Evolutionary conservation across 345 rosid species (phyloP).

Genomic region (Salix suchowensis): DNA sequence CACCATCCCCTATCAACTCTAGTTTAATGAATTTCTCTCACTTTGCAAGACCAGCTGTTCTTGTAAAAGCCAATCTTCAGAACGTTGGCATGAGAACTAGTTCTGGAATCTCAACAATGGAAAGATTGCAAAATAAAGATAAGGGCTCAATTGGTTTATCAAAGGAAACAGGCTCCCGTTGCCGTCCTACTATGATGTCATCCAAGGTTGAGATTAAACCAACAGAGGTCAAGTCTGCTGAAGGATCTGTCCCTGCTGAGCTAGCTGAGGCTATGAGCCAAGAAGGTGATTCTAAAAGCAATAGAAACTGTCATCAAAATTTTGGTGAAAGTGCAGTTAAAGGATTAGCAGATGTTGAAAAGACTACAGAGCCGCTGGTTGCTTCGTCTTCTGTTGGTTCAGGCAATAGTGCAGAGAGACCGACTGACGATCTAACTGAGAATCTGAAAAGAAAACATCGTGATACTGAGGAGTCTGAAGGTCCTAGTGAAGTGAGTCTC

Average conservation of each 20-base stretch:
- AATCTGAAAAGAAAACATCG: constrained; percentile 57
- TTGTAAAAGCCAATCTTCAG: constrained; percentile 41
- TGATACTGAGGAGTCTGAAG: constrained; percentile 55
- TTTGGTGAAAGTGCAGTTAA: constrained; percentile 30
- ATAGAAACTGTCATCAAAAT: constrained; percentile 15
- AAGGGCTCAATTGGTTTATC: constrained; percentile 23
- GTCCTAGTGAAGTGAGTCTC: constrained; percentile 66
- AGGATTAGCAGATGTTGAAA: constrained; percentile 47
- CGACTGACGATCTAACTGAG: constrained; percentile 44
- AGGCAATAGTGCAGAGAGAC: constrained; percentile 57
- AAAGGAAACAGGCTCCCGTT: constrained; percentile 31
- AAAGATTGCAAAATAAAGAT: constrained; percentile 26
- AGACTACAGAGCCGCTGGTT: constrained; percentile 41
- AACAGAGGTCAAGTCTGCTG: constrained; percentile 28
- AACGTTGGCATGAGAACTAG: constrained; percentile 23
- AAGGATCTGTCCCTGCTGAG: constrained; percentile 31
- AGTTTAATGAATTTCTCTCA: constrained; percentile 53
- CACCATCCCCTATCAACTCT: constrained; percentile 29
- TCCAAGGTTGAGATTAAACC: constrained; percentile 35
- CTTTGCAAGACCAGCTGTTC: constrained; percentile 54
- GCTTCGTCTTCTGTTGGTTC: constrained; percentile 77
- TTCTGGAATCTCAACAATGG: constrained; percentile 19
- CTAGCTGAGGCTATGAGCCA: constrained; percentile 28
- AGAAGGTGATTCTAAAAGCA: constrained; percentile 30
- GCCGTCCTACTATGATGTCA: constrained; percentile 24